phyloP scores from a whole-genome alignment of 2,329 filamentous ascomycete species.

The Passalora sequoiae region DNA sequence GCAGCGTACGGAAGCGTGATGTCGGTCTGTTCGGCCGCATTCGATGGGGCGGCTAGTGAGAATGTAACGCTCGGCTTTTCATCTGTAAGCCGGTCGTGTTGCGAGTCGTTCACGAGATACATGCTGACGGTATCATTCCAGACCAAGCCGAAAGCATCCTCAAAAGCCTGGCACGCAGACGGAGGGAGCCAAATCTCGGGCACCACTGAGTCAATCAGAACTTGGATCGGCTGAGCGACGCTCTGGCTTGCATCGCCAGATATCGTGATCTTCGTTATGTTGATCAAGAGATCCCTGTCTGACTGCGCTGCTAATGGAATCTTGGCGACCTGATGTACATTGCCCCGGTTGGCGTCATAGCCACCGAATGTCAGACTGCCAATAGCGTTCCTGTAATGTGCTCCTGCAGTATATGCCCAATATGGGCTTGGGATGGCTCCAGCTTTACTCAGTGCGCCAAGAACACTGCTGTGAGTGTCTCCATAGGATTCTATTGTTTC shows the following conservation, averaged over 20 bases:
- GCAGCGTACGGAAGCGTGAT: constrained; percentile 30
- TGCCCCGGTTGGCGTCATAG: constrained; percentile 36
- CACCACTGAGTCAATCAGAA: constrained; percentile 39
- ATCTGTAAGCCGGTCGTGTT: constrained; percentile 31
- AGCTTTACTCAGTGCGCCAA: constrained; percentile 27
- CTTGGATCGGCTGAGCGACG: constrained; percentile 29
- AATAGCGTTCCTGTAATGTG: constrained; percentile 38
- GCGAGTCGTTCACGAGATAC: constrained; percentile 39
- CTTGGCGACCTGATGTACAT: constrained; percentile 35
- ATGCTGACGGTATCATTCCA: constrained; percentile 35
- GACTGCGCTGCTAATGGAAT: constrained; percentile 30
- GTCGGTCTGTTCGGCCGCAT: constrained; percentile 7
- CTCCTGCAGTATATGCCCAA: constrained; percentile 41
- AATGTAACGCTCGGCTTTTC: constrained; percentile 36
- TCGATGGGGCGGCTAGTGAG: constrained; percentile 18
- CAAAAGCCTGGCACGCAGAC: constrained; percentile 37
- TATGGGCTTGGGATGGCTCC: constrained; percentile 35
- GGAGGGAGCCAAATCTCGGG: constrained; percentile 39
- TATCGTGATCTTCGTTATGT: constrained; percentile 19
- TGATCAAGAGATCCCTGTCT: constrained; percentile 22
- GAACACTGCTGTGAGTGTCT: constrained; percentile 20
- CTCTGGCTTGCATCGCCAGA: neutral
- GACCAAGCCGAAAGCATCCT: constrained; percentile 37
- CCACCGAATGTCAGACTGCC: constrained; percentile 36
- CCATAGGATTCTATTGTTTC: constrained; percentile 35